phyloP scores from a whole-genome alignment of 2,329 filamentous ascomycete species.

The Monosporascus sp. region DNA sequence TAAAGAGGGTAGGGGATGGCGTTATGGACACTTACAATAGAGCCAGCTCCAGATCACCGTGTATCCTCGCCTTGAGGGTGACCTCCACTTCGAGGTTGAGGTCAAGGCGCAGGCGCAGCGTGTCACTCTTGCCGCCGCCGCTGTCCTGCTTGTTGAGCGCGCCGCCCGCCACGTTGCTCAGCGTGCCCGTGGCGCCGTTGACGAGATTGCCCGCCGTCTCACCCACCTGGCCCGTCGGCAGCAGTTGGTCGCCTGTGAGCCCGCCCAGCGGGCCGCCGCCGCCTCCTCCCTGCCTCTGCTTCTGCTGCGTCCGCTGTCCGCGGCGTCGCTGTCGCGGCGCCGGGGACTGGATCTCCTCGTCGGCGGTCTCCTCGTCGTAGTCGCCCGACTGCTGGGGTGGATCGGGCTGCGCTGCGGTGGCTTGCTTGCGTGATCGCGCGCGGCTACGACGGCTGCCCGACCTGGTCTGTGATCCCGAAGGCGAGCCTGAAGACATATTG shows the following conservation, averaged over 20 bases:
- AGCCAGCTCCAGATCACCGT: conserved; percentile 75
- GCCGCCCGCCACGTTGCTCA: conserved; percentile 20
- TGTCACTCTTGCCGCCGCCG: conserved; percentile 43
- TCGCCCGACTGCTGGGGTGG: conserved; percentile 12
- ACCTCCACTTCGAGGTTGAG: conserved; percentile 82
- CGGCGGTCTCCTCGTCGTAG: conserved; percentile 16
- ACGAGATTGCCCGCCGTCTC: conserved; percentile 24
- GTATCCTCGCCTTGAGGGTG: conserved; percentile 78
- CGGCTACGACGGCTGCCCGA: conserved; percentile 20
- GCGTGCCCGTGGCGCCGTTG: conserved; percentile 19
- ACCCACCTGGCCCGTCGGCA: conserved; percentile 24
- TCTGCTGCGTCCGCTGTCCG: conserved; percentile 14
- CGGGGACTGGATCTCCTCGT: conserved; percentile 20
- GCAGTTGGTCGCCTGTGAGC: conserved; percentile 15
- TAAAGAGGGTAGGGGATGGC: conserved; percentile 1
- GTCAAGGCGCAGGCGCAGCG: conserved; percentile 68
- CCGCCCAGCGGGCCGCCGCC: conserved; percentile 16
- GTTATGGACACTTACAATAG: conserved; percentile 45
- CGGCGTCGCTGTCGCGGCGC: conserved; percentile 17
- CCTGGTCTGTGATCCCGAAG: conserved; percentile 12
- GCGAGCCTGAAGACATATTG: conserved; percentile 21
- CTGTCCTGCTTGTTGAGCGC: conserved; percentile 12
- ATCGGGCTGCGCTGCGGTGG: conserved; percentile 16
- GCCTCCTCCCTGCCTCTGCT: conserved; percentile 13
- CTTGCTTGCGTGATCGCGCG: conserved; percentile 16